A percentile compares a stretch with the other conserved stretches of the same genome.
These are phyloP conservation scores for Globisporangium carolinianum DNA, from an alignment of 352 stramenopile species.

Conservation along the genomic window DNA sequence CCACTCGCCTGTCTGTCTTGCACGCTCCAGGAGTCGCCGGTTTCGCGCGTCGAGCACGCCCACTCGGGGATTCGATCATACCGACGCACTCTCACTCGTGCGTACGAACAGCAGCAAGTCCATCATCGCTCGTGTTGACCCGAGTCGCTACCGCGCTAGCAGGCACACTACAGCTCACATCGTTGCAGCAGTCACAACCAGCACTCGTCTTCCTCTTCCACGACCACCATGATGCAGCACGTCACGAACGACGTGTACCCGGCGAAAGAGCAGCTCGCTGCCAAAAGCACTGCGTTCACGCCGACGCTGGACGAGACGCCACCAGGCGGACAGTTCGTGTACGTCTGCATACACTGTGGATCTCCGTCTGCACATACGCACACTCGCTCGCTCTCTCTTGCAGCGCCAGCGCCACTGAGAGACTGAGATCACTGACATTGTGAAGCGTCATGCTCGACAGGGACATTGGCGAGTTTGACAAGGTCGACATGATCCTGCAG, in stretches of 20 bases:
- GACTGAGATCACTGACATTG: no score
- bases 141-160: no score
- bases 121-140: no score
- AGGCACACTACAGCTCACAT: no score
- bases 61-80: no score
- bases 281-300: slow-evolving; percentile 5
- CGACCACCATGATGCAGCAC: slow-evolving; percentile 2
- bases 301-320: slow-evolving; percentile 9
- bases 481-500: slow-evolving; percentile 19
- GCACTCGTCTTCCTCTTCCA: no score
- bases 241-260: slow-evolving; percentile 1
- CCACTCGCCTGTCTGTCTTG: no score
- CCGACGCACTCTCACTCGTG: no score
- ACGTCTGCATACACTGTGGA: neutral
- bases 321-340: slow-evolving; percentile 9
- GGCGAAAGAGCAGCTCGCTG: neutral
- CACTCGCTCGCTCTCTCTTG: neutral
- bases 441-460: neutral
- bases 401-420: neutral
- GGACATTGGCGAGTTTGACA: slow-evolving; percentile 16
- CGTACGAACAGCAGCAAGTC: no score
- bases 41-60: no score
- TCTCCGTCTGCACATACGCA: neutral
- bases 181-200: no score
- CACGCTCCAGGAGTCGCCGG: no score